A percentile compares a stretch with the other conserved stretches of the same genome.
phyloP scores from a whole-genome alignment of 352 stramenopile genomes.

The Paralagenidium karlingii region DNA sequence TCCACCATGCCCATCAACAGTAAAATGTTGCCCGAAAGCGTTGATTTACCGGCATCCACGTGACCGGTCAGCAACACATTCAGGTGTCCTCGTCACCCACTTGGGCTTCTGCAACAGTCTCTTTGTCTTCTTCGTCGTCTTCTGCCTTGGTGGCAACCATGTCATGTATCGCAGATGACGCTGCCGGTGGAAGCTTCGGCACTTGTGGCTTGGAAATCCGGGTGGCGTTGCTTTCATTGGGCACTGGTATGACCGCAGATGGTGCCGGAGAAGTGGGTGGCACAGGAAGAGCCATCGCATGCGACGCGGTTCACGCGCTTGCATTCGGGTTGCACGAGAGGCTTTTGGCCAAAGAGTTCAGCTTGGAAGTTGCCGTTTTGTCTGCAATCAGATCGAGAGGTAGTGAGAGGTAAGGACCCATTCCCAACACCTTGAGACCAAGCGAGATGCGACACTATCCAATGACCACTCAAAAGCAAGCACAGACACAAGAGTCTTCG shows the following conservation, averaged over 20 bases:
- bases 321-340: slow-evolving; percentile 72
- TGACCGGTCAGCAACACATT: slow-evolving; percentile 99
- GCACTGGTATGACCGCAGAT: slow-evolving; percentile 40
- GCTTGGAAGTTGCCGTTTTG: slow-evolving; percentile 31
- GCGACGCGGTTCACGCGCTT: slow-evolving; percentile 38
- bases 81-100: slow-evolving; percentile 89
- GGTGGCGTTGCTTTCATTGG: slow-evolving; percentile 43
- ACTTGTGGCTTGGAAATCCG: slow-evolving; percentile 8
- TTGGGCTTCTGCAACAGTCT: slow-evolving; percentile 42
- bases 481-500: no score
- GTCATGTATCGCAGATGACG: no score
- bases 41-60: slow-evolving; percentile 98
- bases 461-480: no score
- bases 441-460: no score
- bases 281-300: slow-evolving; percentile 20
- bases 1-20: slow-evolving; percentile 98
- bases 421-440: no score
- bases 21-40: slow-evolving; percentile 96
- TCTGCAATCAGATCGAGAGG: no score
- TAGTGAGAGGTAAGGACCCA: no score
- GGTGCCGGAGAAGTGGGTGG: slow-evolving; percentile 13
- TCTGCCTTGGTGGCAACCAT: slow-evolving; percentile 9
- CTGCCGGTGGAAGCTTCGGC: slow-evolving; percentile 5
- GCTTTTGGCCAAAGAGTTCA: slow-evolving; percentile 47
- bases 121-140: slow-evolving; percentile 12